Conservation (phyloP, 2,329 filamentous ascomycete genomes). For the Colletotrichum cuscutae region DNA sequence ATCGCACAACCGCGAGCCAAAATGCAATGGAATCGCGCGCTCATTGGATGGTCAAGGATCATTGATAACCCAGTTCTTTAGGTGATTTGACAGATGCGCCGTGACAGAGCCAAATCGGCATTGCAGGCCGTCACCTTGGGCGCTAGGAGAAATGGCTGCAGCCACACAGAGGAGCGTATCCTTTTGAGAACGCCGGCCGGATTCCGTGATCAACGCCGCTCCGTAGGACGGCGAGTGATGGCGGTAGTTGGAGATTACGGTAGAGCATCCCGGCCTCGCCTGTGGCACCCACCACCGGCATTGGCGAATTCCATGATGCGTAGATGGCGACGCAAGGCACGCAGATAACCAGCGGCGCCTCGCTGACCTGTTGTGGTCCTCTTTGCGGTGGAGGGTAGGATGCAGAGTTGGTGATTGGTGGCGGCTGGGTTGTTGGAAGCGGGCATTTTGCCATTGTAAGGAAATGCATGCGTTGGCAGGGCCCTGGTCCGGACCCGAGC, state of each 20-base stretch:
- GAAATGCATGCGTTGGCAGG: constrained; percentile 6
- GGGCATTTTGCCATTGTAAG: constrained; percentile 18
- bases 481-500: constrained; percentile 15
- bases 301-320: constrained; percentile 14
- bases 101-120: background rate
- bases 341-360: background rate
- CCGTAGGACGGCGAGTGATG: background rate
- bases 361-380: constrained; percentile 6
- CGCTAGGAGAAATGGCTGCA: constrained; percentile 28
- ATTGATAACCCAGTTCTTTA: too few species aligned
- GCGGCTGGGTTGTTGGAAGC: background rate
- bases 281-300: constrained; percentile 10
- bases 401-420: constrained; percentile 11
- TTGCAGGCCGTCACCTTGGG: background rate
- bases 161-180: background rate
- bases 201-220: background rate
- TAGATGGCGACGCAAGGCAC: background rate
- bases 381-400: constrained; percentile 11
- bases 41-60: background rate
- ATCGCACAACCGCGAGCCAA: background rate
- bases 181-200: background rate
- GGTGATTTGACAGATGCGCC: background rate
- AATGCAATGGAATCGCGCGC: too few species aligned
- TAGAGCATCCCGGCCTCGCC: background rate
- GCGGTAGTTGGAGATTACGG: background rate